These are phyloP conservation scores for Tetrapisispora nanseiensis DNA, from an alignment of 805 yeast genomes.

Conservation along the genomic window DNA sequence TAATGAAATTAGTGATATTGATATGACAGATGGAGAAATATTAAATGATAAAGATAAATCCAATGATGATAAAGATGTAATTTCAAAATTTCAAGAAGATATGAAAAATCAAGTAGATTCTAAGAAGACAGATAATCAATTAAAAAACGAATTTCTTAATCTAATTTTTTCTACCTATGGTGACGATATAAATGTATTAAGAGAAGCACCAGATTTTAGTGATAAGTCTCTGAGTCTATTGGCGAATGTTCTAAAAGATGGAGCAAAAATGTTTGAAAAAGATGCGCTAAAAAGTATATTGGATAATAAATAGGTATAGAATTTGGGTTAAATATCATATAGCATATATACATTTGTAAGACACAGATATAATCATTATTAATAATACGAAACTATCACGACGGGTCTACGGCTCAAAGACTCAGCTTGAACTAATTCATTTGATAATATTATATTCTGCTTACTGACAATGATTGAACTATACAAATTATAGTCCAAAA, in stretches of 20 bases:
- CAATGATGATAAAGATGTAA: slow-evolving; percentile 6
- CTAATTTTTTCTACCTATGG: slow-evolving; percentile 51
- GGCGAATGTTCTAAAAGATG: slow-evolving; percentile 50
- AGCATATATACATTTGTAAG: background rate
- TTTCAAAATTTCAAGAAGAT: background rate
- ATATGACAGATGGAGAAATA: slow-evolving; percentile 4
- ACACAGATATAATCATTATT: too few species aligned
- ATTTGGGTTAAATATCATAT: slow-evolving; percentile 1
- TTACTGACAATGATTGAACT: background rate
- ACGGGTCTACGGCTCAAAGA: too few species aligned
- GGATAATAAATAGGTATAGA: slow-evolving; percentile 13
- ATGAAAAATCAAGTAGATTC: background rate
- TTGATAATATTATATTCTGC: too few species aligned
- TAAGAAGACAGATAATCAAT: slow-evolving; percentile 2
- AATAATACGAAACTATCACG: too few species aligned
- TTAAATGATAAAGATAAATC: slow-evolving; percentile 8
- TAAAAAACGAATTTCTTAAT: slow-evolving; percentile 41
- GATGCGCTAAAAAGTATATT: slow-evolving; percentile 34
- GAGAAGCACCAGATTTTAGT: slow-evolving; percentile 56
- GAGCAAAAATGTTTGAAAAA: slow-evolving; percentile 49
- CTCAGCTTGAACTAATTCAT: too few species aligned
- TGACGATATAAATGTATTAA: slow-evolving; percentile 49
- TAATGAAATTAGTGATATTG: slow-evolving; percentile 21
- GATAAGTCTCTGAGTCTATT: slow-evolving; percentile 45
- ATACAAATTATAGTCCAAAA: background rate